Evolutionary conservation across 805 yeast genomes (phyloP).

Genomic region (Candida railenensis): DNA sequence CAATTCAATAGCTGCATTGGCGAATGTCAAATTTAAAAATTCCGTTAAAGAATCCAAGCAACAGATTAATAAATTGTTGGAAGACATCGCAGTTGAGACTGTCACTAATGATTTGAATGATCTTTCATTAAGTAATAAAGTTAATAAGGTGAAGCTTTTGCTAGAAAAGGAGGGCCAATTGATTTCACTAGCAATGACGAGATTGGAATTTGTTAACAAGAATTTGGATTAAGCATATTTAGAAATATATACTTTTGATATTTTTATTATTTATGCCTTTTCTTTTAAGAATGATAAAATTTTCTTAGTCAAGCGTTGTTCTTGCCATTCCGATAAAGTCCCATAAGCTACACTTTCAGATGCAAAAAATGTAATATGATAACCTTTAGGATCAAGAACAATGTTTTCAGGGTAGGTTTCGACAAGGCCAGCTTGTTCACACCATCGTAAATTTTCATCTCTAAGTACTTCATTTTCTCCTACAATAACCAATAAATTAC

Average conservation of each 20-base stretch:
- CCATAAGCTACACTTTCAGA: slow-evolving; percentile 8
- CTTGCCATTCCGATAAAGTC: slow-evolving; percentile 4
- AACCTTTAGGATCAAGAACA: slow-evolving; percentile 9
- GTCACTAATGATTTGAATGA: slow-evolving; percentile 12
- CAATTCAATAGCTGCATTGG: slow-evolving; percentile 19
- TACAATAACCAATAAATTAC: slow-evolving; percentile 6
- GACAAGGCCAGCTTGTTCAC: slow-evolving; percentile 3
- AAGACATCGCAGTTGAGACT: background rate
- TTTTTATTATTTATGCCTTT: background rate
- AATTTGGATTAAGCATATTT: background rate
- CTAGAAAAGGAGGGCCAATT: slow-evolving; percentile 19
- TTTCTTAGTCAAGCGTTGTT: background rate
- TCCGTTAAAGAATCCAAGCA: slow-evolving; percentile 12
- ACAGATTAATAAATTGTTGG: slow-evolving; percentile 18
- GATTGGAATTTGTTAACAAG: slow-evolving; percentile 10
- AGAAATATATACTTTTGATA: background rate
- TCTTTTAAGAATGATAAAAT: slow-evolving; percentile 6
- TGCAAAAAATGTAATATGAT: slow-evolving; percentile 8
- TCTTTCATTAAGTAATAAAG: slow-evolving; percentile 15
- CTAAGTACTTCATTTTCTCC: slow-evolving; percentile 10
- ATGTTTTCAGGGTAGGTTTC: slow-evolving; percentile 8
- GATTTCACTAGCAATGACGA: slow-evolving; percentile 14
- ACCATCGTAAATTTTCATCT: slow-evolving; percentile 9
- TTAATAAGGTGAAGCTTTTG: slow-evolving; percentile 15
- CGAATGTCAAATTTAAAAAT: slow-evolving; percentile 5